A percentile compares a stretch with the other conserved stretches of the same genome.
Evolutionary conservation across 176 grass and related monocot genomes (phyloP).

Genomic region (Olyra latifolia): DNA sequence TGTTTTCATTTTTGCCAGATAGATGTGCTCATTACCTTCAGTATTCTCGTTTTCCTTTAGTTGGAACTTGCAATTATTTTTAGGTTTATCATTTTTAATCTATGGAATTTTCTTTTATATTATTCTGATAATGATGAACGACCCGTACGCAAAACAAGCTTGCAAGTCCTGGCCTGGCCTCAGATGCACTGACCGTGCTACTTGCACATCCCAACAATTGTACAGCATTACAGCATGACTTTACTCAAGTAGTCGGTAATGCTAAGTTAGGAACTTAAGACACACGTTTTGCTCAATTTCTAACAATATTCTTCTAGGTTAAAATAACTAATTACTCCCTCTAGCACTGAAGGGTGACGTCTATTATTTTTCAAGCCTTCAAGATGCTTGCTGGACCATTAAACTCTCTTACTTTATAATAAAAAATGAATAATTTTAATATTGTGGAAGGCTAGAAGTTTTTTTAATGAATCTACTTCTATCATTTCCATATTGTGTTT

Average conservation of each 20-base stretch:
- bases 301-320: not conserved
- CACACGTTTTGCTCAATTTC: not conserved
- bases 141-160: not conserved
- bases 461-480: no score
- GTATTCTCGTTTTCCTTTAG: not conserved
- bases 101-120: not conserved
- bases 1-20: not conserved
- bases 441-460: no score
- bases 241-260: not conserved
- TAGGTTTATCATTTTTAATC: not conserved
- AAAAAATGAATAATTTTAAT: no score
- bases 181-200: not conserved
- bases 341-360: no score
- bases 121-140: not conserved
- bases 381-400: no score
- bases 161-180: not conserved
- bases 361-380: no score
- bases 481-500: no score
- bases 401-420: no score
- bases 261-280: not conserved
- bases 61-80: not conserved
- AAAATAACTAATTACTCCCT: not conserved
- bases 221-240: not conserved
- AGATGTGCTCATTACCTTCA: not conserved
- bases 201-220: not conserved